These are phyloP conservation scores for Amphichorda felina DNA, from an alignment of 2,329 filamentous ascomycete species.

Conservation along the genomic window DNA sequence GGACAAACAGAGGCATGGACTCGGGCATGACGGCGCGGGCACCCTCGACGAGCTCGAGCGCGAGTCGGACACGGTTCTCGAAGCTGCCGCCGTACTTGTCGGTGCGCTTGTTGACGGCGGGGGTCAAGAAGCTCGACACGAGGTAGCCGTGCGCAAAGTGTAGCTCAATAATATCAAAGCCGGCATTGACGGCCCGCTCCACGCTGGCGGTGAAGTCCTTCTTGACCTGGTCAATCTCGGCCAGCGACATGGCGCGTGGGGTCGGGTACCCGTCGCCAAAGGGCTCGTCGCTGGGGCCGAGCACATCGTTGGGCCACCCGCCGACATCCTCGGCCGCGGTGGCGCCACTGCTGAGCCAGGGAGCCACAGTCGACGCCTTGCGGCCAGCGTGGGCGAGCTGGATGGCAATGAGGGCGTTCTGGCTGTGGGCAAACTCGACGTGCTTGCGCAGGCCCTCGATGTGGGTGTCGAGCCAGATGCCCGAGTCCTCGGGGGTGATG, in stretches of 20 bases:
- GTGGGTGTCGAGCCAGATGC: constrained; percentile 63
- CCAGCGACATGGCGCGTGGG: constrained; percentile 50
- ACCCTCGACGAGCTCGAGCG: constrained; percentile 53
- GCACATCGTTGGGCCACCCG: constrained; percentile 31
- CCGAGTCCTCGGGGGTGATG: constrained; percentile 51
- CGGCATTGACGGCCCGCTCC: constrained; percentile 45
- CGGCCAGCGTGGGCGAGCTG: constrained; percentile 61
- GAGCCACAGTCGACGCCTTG: constrained; percentile 37
- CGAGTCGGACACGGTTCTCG: constrained; percentile 59
- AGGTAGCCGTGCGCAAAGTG: constrained; percentile 71
- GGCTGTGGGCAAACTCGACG: constrained; percentile 56
- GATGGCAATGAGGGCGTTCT: constrained; percentile 53
- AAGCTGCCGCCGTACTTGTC: constrained; percentile 54
- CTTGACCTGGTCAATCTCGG: constrained; percentile 55
- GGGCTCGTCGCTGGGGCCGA: constrained; percentile 14
- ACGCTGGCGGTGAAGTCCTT: constrained; percentile 41
- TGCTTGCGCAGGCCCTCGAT: constrained; percentile 45
- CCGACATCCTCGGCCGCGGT: constrained; percentile 32
- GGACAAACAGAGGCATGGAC: constrained; percentile 59
- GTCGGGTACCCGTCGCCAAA: constrained; percentile 10
- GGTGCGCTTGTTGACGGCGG: constrained; percentile 52
- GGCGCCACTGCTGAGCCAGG: constrained; percentile 41
- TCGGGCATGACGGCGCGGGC: constrained; percentile 51
- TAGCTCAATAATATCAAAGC: constrained; percentile 57
- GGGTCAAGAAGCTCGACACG: constrained; percentile 56